A percentile compares a stretch with the other conserved stretches of the same genome.
Conservation (phyloP, 306 rosid species). For the Rosa chinensis region DNA sequence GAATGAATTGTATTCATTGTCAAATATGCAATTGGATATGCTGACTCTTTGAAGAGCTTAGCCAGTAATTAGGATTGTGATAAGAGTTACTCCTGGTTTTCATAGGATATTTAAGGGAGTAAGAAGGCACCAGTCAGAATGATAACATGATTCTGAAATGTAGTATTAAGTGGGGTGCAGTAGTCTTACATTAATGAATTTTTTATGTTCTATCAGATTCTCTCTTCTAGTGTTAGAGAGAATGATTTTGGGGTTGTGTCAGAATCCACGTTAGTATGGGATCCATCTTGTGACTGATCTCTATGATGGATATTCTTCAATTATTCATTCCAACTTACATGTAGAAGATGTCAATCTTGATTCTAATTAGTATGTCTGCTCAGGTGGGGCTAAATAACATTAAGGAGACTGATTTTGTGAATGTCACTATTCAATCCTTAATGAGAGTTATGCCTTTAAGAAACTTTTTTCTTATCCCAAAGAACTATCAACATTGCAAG, state of each 20-base stretch:
- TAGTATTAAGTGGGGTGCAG: background rate
- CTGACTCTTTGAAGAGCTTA: background rate
- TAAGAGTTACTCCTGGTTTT: background rate
- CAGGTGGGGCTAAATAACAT: constrained; percentile 97
- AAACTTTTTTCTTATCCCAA: constrained; percentile 90
- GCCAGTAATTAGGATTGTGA: background rate
- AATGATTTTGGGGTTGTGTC: background rate
- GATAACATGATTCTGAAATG: background rate
- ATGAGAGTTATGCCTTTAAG: constrained; percentile 95
- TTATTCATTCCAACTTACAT: background rate
- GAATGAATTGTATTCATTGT: background rate
- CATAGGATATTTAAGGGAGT: background rate
- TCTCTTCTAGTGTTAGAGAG: background rate
- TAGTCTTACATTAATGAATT: background rate
- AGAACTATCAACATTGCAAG: constrained; percentile 78
- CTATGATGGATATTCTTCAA: background rate
- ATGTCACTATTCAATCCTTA: constrained; percentile 91
- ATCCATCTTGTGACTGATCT: background rate
- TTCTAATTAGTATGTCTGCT: constrained; percentile 22
- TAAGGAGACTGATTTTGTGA: constrained; percentile 95
- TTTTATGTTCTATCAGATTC: background rate
- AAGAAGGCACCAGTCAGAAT: background rate
- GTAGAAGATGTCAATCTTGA: constrained; percentile 10
- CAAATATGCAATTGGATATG: background rate
- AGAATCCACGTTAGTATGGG: background rate